Base-by-base conservation (phyloP, 306 rosid genomes). In the Prunus dulcis region DNA sequence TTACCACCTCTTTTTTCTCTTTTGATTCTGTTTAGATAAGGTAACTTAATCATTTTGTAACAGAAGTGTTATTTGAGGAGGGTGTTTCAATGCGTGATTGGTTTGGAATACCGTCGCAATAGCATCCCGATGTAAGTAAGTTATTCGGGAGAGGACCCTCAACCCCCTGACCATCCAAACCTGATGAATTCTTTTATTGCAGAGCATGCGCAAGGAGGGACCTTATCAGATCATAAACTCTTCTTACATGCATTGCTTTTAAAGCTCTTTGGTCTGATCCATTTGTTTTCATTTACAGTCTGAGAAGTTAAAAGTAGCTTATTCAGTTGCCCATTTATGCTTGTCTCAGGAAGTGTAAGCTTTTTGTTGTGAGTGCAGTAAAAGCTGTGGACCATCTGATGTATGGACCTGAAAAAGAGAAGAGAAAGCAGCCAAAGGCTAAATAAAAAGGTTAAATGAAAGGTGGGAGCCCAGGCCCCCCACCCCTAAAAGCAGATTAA, bases 121-220 rank as follows among this genome's bases (percentile, higher is more conserved):
- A 9, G 2, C 9, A 38, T 38, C 43, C 43, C 43, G 43, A 38
- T 38, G 9, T 34, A 34, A 6, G 2, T 34, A 34, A 34, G 43
- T 38, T 38, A 7, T 38, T 38, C 43, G 43, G 43, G 84, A 69
- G 71, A 38, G 74, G 18, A 38, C 77, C 87, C 84, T 83, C 11
- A 78, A 77, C 67, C n/a, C 82, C 79, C 79, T 77, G 64, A 50
- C 63, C 69, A 79, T 61, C 73, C 75, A 71, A 83, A 63, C 66
- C 51, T 38, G 71, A 63, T 52, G 79, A 83, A 25, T 66, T 76
- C 75, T 74, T 70, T 84, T 78, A 85, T 86, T 89, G 95, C 82
- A 80, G 72, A 30, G 83, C 93, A 88, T 76, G 88, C 77, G 85
- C 86, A 71, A 41, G 63, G 74, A 47, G 71, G 80, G 74, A 30